Percentiles rank a stretch among this genome's conserved stretches.
Evolutionary conservation across 2,329 filamentous ascomycete genomes (phyloP).

Genomic region (Claviceps lovelessii): DNA sequence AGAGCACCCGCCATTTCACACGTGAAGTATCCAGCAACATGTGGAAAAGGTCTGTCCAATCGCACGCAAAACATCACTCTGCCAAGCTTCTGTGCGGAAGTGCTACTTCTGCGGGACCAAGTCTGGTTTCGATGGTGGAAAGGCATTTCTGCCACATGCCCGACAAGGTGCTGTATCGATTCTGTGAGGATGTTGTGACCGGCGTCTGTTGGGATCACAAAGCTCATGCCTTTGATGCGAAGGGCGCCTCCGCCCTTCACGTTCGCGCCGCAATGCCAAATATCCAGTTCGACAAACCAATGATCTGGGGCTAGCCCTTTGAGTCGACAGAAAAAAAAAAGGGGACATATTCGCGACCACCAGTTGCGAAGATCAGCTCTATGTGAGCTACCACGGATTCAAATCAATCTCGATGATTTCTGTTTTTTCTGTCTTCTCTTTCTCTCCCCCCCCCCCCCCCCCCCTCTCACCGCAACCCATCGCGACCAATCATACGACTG

Average conservation of each 20-base stretch:
- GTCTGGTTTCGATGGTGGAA: not conserved
- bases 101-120: not conserved
- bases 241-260: not conserved
- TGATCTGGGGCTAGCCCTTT: not conserved
- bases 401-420: too few relatives aligned
- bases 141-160: slow-evolving; percentile 3
- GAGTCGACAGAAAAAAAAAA: not conserved
- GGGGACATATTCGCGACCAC: too few relatives aligned
- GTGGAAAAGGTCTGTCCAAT: not conserved
- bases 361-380: too few relatives aligned
- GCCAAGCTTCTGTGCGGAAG: not conserved
- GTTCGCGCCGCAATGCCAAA: not conserved
- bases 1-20: not conserved
- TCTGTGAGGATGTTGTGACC: not conserved
- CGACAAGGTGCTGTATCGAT: not conserved
- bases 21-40: not conserved
- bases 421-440: too few relatives aligned
- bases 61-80: not conserved
- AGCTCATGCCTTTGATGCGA: not conserved
- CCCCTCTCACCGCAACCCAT: too few relatives aligned
- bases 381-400: too few relatives aligned
- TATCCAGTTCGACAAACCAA: not conserved
- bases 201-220: not conserved
- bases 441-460: too few relatives aligned
- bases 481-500: too few relatives aligned